Evolutionary conservation across 371 early-diverging fungal species (phyloP), one percentile per base, ranked within the genome.

Genomic region (Rhizomucor pusillus): DNA sequence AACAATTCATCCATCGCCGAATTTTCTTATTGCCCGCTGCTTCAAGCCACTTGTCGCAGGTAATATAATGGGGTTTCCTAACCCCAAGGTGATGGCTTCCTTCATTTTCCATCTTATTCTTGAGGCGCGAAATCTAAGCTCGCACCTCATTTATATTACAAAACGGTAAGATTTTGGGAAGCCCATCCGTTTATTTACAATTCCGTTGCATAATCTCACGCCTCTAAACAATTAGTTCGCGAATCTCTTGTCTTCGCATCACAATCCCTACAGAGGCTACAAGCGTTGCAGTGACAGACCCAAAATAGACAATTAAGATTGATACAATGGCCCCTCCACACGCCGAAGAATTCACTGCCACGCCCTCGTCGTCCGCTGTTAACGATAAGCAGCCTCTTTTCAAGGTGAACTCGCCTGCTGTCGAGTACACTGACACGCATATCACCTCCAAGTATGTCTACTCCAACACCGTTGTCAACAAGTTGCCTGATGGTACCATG

Each of bases 221-320:
- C 3, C 3, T 5, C 29, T 29, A 5, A 7, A 29, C 29, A 29
- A 5, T 5, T 39, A 79, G 90, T 91, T 90, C 81, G 85, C 92
- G 75, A 93, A 90, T 79, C 86, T 82, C 53, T 79, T 92, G 62
- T 68, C 82, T 66, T 90, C 90, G 50, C 70, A 88, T 54, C 93
- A 95, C 84, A 95, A 95, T 82, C 86, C 88, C 58, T 87, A 91
- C 83, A 81, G 91, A 80, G 92, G 92, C 66, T 77, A 63, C 69
- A 85, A 80, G 58, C 59, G 79, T 63, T 75, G 73, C 69, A 73
- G 80, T 85, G 91, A 81, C 74, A 78, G 75, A 76, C 80, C 81
- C 73, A 90, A 59, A 86, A 85, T 88, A 86, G 62, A 57, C 67
- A 43, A 64, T 68, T 80, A 79, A 73, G 45, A 37, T 18, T 44